Evolutionary conservation across 2,329 filamentous ascomycete genomes (phyloP).

Genomic region (Corniculantispora saksenae): DNA sequence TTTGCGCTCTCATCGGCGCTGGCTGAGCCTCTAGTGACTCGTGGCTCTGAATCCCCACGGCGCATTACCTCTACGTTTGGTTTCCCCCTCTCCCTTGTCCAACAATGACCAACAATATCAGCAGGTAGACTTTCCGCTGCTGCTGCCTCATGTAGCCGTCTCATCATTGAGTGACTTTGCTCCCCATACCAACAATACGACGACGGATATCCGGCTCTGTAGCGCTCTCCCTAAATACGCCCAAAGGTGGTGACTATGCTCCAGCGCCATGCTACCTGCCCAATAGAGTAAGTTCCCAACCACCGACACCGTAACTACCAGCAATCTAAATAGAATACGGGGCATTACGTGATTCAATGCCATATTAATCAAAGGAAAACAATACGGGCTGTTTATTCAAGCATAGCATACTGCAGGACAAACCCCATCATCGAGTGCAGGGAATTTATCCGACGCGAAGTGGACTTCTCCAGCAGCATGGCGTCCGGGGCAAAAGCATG

Average conservation of each 20-base stretch:
- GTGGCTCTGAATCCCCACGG: not conserved
- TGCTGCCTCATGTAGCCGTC: not conserved
- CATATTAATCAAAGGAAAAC: not conserved
- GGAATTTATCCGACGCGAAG: not conserved
- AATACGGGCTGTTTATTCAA: not conserved
- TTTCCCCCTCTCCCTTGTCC: not conserved
- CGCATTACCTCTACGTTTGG: not conserved
- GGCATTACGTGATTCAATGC: slow-evolving; percentile 2
- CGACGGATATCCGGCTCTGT: slow-evolving; percentile 15
- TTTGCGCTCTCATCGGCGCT: not conserved
- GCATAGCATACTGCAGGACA: not conserved
- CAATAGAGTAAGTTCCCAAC: slow-evolving; percentile 5
- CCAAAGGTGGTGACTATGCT: not conserved
- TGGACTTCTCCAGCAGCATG: not conserved
- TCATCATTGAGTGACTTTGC: not conserved
- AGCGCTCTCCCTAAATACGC: not conserved
- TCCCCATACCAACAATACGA: not conserved
- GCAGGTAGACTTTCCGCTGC: not conserved
- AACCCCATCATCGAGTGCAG: not conserved
- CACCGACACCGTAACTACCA: not conserved
- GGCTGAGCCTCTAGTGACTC: not conserved
- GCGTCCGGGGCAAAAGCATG: not conserved
- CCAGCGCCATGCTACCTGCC: slow-evolving; percentile 8
- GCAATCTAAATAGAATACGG: not conserved
- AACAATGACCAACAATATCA: not conserved